phyloP scores from a whole-genome alignment of 2,329 filamentous ascomycete genomes.

The Periconia digitata region DNA sequence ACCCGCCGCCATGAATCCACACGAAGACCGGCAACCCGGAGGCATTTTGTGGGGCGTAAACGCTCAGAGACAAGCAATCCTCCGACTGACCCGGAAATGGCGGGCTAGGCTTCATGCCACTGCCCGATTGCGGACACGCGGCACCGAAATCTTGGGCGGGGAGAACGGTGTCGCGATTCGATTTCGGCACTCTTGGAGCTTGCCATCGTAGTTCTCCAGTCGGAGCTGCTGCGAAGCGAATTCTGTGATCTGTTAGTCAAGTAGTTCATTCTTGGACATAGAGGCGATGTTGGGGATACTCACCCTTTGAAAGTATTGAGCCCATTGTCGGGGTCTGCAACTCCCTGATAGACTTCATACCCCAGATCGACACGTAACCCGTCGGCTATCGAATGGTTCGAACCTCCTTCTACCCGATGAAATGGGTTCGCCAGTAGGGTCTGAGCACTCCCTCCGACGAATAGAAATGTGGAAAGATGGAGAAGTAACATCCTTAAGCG shows the following conservation, averaged over 20 bases:
- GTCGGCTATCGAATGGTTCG: slow-evolving; percentile 6
- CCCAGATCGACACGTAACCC: slow-evolving; percentile 21
- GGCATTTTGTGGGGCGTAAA: slow-evolving; percentile 31
- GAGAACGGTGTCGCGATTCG: slow-evolving; percentile 10
- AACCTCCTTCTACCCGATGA: no score
- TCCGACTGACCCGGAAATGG: slow-evolving; percentile 12
- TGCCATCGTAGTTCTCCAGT: slow-evolving; percentile 21
- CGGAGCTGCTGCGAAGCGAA: slow-evolving; percentile 24
- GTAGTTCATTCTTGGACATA: not conserved
- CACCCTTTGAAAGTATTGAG: slow-evolving; percentile 28
- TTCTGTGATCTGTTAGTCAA: slow-evolving; percentile 10
- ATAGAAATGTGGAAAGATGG: no score
- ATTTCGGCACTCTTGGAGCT: slow-evolving; percentile 12
- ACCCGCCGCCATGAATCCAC: slow-evolving; percentile 33
- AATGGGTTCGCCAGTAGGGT: no score
- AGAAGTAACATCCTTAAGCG: no score
- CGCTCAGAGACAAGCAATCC: slow-evolving; percentile 42
- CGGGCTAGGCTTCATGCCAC: not conserved
- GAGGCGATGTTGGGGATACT: not conserved
- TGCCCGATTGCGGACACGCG: slow-evolving; percentile 2
- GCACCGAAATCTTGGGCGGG: slow-evolving; percentile 6
- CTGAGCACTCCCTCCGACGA: not conserved
- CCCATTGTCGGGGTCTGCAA: slow-evolving; percentile 13
- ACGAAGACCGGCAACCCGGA: slow-evolving; percentile 35
- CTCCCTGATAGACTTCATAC: slow-evolving; percentile 23